Percentiles rank a stretch among this genome's conserved stretches.
Evolutionary conservation across 495 filamentous ascomycete species (phyloP).

Genomic region (Lasiosphaeria hispida): DNA sequence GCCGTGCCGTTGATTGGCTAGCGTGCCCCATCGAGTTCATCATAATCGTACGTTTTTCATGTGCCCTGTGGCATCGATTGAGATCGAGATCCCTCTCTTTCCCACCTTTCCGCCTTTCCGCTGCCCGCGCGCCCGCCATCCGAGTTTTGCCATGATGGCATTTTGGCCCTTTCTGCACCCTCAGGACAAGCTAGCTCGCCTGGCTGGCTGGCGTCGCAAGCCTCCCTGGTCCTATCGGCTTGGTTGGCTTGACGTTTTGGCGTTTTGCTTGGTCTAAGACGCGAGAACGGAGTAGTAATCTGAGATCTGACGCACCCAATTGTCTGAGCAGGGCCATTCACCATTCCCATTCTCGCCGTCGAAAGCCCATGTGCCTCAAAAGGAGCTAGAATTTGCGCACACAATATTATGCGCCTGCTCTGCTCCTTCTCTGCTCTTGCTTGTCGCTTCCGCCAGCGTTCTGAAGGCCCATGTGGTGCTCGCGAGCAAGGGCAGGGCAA

Average conservation of each 20-base stretch:
- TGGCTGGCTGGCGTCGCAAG: no score
- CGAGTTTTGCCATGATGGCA: slow-evolving; percentile 22
- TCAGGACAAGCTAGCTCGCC: no score
- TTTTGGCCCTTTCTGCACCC: slow-evolving; percentile 5
- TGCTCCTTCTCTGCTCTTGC: background rate
- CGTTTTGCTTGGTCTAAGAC: background rate
- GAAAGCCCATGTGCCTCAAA: slow-evolving; percentile 10
- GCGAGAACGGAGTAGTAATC: background rate
- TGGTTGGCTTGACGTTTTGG: no score
- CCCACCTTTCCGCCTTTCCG: slow-evolving; percentile 8
- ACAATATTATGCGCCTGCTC: background rate
- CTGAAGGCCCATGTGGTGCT: slow-evolving; percentile 4
- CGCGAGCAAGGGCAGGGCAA: background rate
- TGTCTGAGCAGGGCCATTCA: background rate
- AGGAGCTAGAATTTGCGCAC: slow-evolving; percentile 1
- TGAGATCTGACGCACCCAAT: slow-evolving; percentile 6
- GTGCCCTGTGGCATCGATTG: slow-evolving; percentile 31
- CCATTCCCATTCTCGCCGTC: slow-evolving; percentile 9
- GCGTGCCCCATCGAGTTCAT: slow-evolving; percentile 15
- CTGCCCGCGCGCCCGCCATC: slow-evolving; percentile 9
- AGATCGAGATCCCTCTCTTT: slow-evolving; percentile 33
- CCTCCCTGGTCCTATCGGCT: background rate
- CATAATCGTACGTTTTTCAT: slow-evolving; percentile 38
- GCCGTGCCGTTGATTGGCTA: slow-evolving; percentile 24
- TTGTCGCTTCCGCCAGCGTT: background rate